phyloP scores from a whole-genome alignment of 768 basidiomycete genomes.

The Lactarius quietus region DNA sequence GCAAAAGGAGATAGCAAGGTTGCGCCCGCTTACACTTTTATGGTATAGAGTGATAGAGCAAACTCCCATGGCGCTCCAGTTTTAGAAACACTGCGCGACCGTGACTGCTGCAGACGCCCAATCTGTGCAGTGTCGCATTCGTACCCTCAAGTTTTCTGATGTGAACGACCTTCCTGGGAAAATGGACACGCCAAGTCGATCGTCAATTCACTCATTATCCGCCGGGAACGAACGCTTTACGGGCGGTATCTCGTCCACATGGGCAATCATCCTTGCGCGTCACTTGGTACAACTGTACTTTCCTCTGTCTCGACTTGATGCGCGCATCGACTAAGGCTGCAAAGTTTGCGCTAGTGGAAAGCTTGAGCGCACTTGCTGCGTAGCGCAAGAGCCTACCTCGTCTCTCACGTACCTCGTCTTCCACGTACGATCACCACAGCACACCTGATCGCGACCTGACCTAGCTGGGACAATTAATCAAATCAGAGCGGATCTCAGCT shows the following conservation, averaged over 20 bases:
- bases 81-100: not conserved
- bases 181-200: not conserved
- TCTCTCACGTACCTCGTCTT: not conserved
- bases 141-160: not conserved
- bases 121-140: not conserved
- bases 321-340: not conserved
- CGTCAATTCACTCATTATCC: not conserved
- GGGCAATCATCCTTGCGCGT: not conserved
- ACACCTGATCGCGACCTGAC: not conserved
- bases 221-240: not conserved
- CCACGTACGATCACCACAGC: not conserved
- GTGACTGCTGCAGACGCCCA: not conserved
- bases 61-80: not conserved
- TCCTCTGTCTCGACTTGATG: not conserved
- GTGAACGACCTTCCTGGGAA: not conserved
- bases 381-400: not conserved
- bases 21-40: constrained; percentile 7
- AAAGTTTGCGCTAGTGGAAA: not conserved
- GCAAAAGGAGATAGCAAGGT: not conserved
- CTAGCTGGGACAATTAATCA: not conserved
- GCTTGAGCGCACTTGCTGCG: not conserved
- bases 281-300: not conserved
- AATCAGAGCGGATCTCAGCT: not conserved
- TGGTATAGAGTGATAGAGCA: not conserved
- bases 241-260: not conserved